phyloP scores from a whole-genome alignment of 495 filamentous ascomycete species.

The Rostrohypoxylon terebratum region DNA sequence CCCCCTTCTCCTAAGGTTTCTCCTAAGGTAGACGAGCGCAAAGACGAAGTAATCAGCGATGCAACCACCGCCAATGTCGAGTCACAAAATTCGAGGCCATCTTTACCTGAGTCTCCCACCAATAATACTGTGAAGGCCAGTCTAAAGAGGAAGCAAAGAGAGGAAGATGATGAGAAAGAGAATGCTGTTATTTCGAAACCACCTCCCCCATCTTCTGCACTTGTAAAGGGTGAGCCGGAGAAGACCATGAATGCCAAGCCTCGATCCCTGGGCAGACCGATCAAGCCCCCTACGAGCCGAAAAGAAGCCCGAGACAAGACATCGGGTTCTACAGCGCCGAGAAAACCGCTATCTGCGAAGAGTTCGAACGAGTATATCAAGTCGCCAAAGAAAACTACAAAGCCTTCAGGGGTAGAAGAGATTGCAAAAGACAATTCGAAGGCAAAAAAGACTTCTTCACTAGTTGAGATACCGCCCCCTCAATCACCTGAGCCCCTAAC shows the following conservation, averaged over 20 bases:
- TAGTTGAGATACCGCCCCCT: slow-evolving; percentile 45
- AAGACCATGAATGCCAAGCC: slow-evolving; percentile 31
- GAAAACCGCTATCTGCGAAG: slow-evolving; percentile 59
- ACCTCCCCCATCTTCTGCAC: not conserved
- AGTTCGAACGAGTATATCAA: slow-evolving; percentile 60
- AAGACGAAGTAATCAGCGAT: slow-evolving; percentile 20
- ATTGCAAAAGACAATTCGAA: slow-evolving; percentile 37
- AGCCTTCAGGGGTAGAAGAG: slow-evolving; percentile 41
- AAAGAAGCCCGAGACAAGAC: slow-evolving; percentile 46
- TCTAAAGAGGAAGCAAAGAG: slow-evolving; percentile 49
- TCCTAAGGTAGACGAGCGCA: slow-evolving; percentile 36
- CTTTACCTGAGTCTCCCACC: slow-evolving; percentile 9
- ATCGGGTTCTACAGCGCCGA: slow-evolving; percentile 30
- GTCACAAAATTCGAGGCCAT: slow-evolving; percentile 47
- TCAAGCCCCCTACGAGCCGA: slow-evolving; percentile 50
- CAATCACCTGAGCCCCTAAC: slow-evolving; percentile 28
- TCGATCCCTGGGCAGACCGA: slow-evolving; percentile 38
- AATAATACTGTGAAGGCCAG: slow-evolving; percentile 41
- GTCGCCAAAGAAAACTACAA: slow-evolving; percentile 55
- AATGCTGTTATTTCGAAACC: slow-evolving; percentile 32
- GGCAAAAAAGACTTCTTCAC: slow-evolving; percentile 25
- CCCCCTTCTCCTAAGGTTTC: slow-evolving; percentile 25
- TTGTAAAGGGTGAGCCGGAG: slow-evolving; percentile 34
- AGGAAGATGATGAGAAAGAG: slow-evolving; percentile 54
- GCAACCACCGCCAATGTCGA: slow-evolving; percentile 14